Percentiles rank a stretch among this genome's conserved stretches.
phyloP scores from a whole-genome alignment of 352 stramenopile genomes.

The Phytophthora hybrid region DNA sequence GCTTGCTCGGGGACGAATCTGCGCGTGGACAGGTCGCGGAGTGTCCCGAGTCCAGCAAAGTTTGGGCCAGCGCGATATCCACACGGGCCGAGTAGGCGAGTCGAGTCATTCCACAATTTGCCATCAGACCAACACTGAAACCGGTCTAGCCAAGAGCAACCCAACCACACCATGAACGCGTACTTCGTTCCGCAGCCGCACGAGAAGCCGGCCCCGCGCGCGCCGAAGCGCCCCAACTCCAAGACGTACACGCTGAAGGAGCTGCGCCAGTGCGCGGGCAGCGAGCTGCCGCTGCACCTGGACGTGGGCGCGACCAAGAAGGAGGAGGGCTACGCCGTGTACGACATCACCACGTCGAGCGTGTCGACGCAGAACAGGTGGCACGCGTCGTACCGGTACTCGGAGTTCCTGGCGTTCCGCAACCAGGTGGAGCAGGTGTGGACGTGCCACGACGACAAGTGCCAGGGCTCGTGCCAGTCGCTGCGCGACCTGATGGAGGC shows the following conservation, averaged over 20 bases:
- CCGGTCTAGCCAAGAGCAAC: slow-evolving; percentile 20
- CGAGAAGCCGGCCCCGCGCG: slow-evolving; percentile 19
- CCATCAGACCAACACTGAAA: slow-evolving; percentile 10
- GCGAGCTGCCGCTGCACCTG: slow-evolving; percentile 61
- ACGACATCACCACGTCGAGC: slow-evolving; percentile 61
- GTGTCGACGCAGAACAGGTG: slow-evolving; percentile 60
- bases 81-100: neutral
- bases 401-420: slow-evolving; percentile 72
- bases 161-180: slow-evolving; percentile 30
- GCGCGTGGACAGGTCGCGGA: slow-evolving; percentile 4
- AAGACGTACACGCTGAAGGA: slow-evolving; percentile 62
- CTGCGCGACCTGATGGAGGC: slow-evolving; percentile 68
- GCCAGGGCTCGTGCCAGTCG: slow-evolving; percentile 71
- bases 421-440: slow-evolving; percentile 61
- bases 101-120: slow-evolving; percentile 37
- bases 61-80: slow-evolving; percentile 20
- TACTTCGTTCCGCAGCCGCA: slow-evolving; percentile 35
- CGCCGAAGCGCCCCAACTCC: slow-evolving; percentile 37
- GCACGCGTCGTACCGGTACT: slow-evolving; percentile 71
- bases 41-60: slow-evolving; percentile 29
- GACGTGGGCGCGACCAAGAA: slow-evolving; percentile 52
- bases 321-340: slow-evolving; percentile 65
- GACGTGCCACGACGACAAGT: slow-evolving; percentile 69
- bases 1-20: slow-evolving; percentile 32
- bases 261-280: slow-evolving; percentile 47